phyloP scores from a whole-genome alignment of 345 rosid genomes.

The Kandelia obovata region DNA sequence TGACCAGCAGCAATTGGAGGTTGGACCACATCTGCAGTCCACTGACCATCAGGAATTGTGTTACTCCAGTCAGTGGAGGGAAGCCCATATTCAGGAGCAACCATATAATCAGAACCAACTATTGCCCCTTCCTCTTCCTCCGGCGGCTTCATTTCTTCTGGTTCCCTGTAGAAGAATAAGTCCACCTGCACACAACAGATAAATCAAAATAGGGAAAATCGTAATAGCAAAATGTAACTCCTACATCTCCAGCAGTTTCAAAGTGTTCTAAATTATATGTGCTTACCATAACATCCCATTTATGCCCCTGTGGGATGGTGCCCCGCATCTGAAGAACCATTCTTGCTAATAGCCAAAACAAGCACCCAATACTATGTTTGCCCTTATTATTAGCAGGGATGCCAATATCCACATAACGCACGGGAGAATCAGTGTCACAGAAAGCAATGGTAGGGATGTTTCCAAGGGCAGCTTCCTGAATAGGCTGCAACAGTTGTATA shows the following conservation, averaged over 20 bases:
- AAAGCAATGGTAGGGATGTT: conserved; percentile 21
- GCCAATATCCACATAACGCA: conserved; percentile 19
- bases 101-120: background rate
- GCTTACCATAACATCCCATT: conserved; percentile 34
- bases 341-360: conserved; percentile 19
- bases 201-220: background rate
- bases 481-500: conserved; percentile 5
- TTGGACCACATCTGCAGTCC: background rate
- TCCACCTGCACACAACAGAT: conserved; percentile 18
- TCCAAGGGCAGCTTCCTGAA: conserved; percentile 19
- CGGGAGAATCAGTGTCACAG: conserved; percentile 19
- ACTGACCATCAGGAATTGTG: background rate
- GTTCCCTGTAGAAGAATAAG: conserved; percentile 26
- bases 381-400: conserved; percentile 22
- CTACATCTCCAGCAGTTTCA: background rate
- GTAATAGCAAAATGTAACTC: background rate
- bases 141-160: conserved; percentile 22
- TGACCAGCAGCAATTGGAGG: background rate
- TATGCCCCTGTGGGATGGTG: conserved; percentile 20
- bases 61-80: background rate
- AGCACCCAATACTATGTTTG: conserved; percentile 16
- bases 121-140: background rate
- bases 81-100: background rate
- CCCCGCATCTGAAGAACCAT: conserved; percentile 19
- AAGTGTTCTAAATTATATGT: background rate